phyloP scores from a whole-genome alignment of 2,329 filamentous ascomycete genomes.

The Colletotrichum echinochloae region DNA sequence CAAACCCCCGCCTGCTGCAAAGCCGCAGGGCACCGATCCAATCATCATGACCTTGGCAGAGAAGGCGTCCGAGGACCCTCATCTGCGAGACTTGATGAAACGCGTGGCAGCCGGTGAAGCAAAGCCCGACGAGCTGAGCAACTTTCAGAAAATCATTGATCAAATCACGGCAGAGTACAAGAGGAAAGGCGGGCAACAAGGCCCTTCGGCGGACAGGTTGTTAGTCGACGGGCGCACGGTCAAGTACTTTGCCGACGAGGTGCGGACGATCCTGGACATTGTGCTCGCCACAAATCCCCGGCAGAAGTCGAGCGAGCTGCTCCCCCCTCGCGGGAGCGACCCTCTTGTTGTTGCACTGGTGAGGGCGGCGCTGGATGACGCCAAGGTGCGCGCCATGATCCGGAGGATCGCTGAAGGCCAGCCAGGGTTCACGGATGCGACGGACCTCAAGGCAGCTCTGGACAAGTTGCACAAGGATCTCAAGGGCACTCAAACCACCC shows the following conservation, averaged over 20 bases:
- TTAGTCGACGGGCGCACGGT: slow-evolving; percentile 68
- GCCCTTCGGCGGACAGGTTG: slow-evolving; percentile 66
- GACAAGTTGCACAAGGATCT: slow-evolving; percentile 58
- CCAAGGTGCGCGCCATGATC: slow-evolving; percentile 62
- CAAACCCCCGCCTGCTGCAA: slow-evolving; percentile 33
- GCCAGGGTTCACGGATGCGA: slow-evolving; percentile 64
- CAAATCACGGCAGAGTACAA: slow-evolving; percentile 75
- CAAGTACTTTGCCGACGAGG: slow-evolving; percentile 70
- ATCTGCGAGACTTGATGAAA: slow-evolving; percentile 84
- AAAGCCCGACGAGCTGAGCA: slow-evolving; percentile 75
- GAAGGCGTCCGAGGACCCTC: slow-evolving; percentile 77
- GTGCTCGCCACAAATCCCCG: slow-evolving; percentile 69
- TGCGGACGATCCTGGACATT: slow-evolving; percentile 68
- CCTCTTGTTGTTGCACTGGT: slow-evolving; percentile 68
- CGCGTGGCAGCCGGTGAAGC: slow-evolving; percentile 80
- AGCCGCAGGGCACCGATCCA: slow-evolving; percentile 54
- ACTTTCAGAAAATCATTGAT: slow-evolving; percentile 85
- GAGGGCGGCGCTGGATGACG: slow-evolving; percentile 67
- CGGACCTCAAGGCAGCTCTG: slow-evolving; percentile 65
- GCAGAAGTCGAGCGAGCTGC: slow-evolving; percentile 65
- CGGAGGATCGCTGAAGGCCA: slow-evolving; percentile 65
- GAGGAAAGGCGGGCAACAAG: slow-evolving; percentile 62
- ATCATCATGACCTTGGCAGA: slow-evolving; percentile 85
- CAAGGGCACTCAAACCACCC: slow-evolving; percentile 47
- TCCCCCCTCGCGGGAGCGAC: slow-evolving; percentile 66